Evolutionary conservation across 768 basidiomycete species (phyloP).

Genomic region (Cyclocybe cylindracea): DNA sequence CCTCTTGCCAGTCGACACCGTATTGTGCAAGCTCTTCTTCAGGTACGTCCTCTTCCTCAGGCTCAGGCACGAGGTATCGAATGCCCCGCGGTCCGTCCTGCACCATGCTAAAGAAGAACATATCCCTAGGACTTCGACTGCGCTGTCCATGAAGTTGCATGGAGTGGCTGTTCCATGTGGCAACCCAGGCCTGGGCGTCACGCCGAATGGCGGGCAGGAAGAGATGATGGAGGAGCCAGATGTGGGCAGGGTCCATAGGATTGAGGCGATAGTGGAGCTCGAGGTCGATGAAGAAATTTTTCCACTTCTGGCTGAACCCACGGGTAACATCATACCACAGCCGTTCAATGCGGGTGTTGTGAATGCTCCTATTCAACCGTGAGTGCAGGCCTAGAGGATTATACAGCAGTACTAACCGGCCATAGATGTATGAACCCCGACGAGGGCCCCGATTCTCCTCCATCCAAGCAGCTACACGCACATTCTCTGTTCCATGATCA

Average conservation of each 20-base stretch:
- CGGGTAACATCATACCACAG: constrained; percentile 38
- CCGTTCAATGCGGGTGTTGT: constrained; percentile 38
- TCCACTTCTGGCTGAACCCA: constrained; percentile 31
- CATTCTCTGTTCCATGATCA: constrained; percentile 21
- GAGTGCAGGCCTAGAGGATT: too few relatives aligned
- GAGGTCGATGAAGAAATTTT: constrained; percentile 28
- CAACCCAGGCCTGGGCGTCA: constrained; percentile 26
- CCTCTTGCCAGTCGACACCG: constrained; percentile 29
- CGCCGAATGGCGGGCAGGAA: constrained; percentile 31
- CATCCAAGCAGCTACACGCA: constrained; percentile 18
- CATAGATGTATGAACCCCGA: constrained; percentile 16
- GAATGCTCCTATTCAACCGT: constrained; percentile 30
- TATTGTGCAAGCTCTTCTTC: constrained; percentile 20
- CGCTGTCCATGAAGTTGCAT: constrained; percentile 23
- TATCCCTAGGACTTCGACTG: constrained; percentile 26
- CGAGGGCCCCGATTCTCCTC: constrained; percentile 2
- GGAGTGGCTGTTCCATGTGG: constrained; percentile 34
- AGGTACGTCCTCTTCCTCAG: constrained; percentile 4
- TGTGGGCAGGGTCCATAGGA: constrained; percentile 24
- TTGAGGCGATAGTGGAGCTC: constrained; percentile 31
- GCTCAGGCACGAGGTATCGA: background rate
- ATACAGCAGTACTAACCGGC: constrained; percentile 1
- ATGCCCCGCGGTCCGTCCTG: constrained; percentile 20
- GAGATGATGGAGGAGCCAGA: constrained; percentile 38
- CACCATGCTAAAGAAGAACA: constrained; percentile 34